These are phyloP conservation scores for Termitomyces sp. DNA, from an alignment of 768 basidiomycete species.

Conservation along the genomic window DNA sequence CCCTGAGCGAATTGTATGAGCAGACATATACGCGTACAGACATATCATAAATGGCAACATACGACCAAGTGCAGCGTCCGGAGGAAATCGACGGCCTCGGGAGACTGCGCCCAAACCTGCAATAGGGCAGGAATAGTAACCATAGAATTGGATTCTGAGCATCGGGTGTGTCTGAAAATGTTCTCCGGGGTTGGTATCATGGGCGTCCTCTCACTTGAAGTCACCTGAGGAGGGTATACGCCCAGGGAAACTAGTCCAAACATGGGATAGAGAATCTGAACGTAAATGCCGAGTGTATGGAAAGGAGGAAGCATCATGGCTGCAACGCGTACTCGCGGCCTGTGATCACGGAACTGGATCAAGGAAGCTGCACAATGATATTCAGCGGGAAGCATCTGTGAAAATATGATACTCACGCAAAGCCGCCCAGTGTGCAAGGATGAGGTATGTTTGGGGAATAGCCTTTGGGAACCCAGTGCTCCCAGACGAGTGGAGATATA, in stretches of 20 bases:
- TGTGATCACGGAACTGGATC: constrained; percentile 10
- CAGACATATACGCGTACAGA: background rate
- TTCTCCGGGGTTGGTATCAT: constrained; percentile 30
- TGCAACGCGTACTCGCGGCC: constrained; percentile 10
- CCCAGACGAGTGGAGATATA: constrained; percentile 33
- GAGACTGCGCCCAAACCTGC: constrained; percentile 22
- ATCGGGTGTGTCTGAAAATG: constrained; percentile 22
- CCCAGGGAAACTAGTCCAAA: constrained; percentile 14
- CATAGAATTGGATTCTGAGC: constrained; percentile 17
- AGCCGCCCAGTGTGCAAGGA: constrained; percentile 18
- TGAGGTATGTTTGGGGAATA: constrained; percentile 22
- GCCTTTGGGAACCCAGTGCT: constrained; percentile 35
- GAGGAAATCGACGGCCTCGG: constrained; percentile 20
- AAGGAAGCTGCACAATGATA: constrained; percentile 3
- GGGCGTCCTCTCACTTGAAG: constrained; percentile 17
- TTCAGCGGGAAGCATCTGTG: background rate
- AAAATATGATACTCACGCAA: constrained; percentile 17
- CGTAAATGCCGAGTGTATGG: constrained; percentile 23
- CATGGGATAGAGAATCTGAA: constrained; percentile 21
- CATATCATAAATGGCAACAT: constrained; percentile 6
- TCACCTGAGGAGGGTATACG: constrained; percentile 24
- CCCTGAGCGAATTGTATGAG: constrained; percentile 11
- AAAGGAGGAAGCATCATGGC: constrained; percentile 28
- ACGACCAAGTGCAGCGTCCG: constrained; percentile 24
- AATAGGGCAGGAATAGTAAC: constrained; percentile 25